Percentiles rank a stretch among this genome's conserved stretches.
Conservation (phyloP, 441 rosid genomes). For the Adansonia rubrostipa region DNA sequence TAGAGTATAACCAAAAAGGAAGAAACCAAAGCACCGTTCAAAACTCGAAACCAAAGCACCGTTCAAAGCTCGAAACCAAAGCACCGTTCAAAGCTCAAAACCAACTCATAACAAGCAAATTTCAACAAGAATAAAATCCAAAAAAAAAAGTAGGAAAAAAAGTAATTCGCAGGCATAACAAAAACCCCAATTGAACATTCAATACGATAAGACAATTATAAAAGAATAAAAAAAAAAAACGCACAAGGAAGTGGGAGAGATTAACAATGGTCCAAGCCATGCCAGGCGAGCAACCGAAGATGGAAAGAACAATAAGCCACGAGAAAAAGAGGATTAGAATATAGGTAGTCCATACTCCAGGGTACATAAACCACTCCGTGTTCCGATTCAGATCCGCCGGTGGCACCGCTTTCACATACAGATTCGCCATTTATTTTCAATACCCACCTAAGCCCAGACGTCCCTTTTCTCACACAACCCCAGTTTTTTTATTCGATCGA, state of each 20-base stretch:
- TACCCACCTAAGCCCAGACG: background rate
- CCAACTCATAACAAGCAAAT: background rate
- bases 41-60: no score
- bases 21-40: no score
- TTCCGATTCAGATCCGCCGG: constrained; percentile 91
- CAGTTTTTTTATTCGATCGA: background rate
- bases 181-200: constrained; percentile 19
- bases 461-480: background rate
- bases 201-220: background rate
- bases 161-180: constrained; percentile 3
- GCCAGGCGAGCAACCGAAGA: constrained; percentile 83
- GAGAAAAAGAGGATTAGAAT: constrained; percentile 73
- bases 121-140: background rate
- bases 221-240: constrained; percentile 18
- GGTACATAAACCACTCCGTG: constrained; percentile 97
- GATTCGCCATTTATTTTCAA: constrained; percentile 43
- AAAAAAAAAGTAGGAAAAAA: background rate
- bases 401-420: constrained; percentile 83
- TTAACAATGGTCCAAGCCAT: constrained; percentile 95
- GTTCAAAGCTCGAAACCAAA: no score
- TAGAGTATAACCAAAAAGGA: background rate
- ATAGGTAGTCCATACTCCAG: constrained; percentile 93
- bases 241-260: constrained; percentile 76
- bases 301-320: constrained; percentile 80
- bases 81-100: background rate